Conservation (phyloP, 192 early-diverging fungal genomes). For the Geosiphon pyriformis region DNA sequence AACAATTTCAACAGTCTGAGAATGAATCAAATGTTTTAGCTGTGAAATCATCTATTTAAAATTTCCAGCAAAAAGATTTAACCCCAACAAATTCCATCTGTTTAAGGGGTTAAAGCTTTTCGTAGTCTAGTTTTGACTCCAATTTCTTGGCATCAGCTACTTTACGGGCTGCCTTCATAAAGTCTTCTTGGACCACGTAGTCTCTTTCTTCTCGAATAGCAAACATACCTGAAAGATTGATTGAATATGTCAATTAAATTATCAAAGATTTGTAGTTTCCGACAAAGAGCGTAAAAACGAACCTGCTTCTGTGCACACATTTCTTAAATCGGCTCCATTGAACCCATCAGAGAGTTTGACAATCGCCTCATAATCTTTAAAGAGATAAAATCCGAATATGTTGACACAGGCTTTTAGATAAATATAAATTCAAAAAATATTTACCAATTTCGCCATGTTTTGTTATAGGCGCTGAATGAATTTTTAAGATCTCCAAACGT, state of each 20-base stretch:
- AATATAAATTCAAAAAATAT: background rate
- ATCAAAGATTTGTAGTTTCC: slow-evolving; percentile 16
- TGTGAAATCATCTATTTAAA: too few species aligned
- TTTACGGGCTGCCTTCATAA: slow-evolving; percentile 99
- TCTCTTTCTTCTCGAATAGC: slow-evolving; percentile 98
- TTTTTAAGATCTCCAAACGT: slow-evolving; percentile 93
- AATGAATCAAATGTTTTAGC: too few species aligned
- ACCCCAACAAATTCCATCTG: too few species aligned
- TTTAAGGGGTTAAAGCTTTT: slow-evolving; percentile 82
- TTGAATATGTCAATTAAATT: background rate
- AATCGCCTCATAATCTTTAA: slow-evolving; percentile 91
- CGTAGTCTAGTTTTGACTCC: slow-evolving; percentile 84
- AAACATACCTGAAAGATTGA: slow-evolving; percentile 76
- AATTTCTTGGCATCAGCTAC: slow-evolving; percentile 96
- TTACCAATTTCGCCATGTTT: slow-evolving; percentile 94
- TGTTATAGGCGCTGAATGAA: slow-evolving; percentile 88
- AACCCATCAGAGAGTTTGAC: slow-evolving; percentile 98
- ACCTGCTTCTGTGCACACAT: slow-evolving; percentile 98
- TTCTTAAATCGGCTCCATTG: slow-evolving; percentile 98
- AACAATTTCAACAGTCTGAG: too few species aligned
- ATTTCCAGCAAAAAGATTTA: too few species aligned
- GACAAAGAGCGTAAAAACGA: too few species aligned
- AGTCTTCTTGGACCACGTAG: slow-evolving; percentile 97
- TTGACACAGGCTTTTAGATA: background rate
- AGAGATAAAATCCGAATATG: background rate